Percentiles rank a stretch among this genome's conserved stretches.
Evolutionary conservation across 148 eudicot species (phyloP).

Genomic region (Limonium bicolor): DNA sequence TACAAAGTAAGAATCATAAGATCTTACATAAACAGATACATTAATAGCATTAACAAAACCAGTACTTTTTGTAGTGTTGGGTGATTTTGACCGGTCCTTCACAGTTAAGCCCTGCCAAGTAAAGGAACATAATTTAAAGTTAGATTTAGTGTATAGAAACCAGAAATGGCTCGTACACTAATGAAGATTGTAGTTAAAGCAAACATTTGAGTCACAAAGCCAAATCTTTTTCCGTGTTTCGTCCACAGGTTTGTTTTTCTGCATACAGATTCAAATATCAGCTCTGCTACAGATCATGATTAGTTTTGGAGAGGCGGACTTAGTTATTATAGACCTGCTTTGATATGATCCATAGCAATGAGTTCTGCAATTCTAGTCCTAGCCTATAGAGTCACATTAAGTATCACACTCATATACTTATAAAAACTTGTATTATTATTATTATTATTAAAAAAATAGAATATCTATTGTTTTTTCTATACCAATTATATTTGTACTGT

Average conservation of each 20-base stretch:
- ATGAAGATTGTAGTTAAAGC: background rate
- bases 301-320: background rate
- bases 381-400: too few relatives aligned
- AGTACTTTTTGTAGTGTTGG: slow-evolving; percentile 64
- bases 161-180: background rate
- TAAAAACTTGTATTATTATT: too few relatives aligned
- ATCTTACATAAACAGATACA: slow-evolving; percentile 15
- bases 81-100: slow-evolving; percentile 51
- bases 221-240: slow-evolving; percentile 85
- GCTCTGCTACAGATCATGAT: background rate
- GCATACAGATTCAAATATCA: slow-evolving; percentile 11
- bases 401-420: too few relatives aligned
- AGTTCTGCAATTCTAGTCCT: slow-evolving; percentile 57
- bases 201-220: slow-evolving; percentile 92
- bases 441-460: too few relatives aligned
- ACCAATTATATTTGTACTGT: too few relatives aligned
- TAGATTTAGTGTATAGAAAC: background rate
- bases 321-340: slow-evolving; percentile 47
- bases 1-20: background rate
- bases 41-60: slow-evolving; percentile 67
- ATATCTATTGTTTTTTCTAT: too few relatives aligned
- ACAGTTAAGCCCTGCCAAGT: slow-evolving; percentile 70
- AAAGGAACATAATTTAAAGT: background rate
- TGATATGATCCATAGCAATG: slow-evolving; percentile 87
- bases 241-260: slow-evolving; percentile 67